Evolutionary conservation across 192 early-diverging fungal genomes (phyloP), one percentile per base, ranked within the genome.

Genomic region (Coemansia sp.): DNA sequence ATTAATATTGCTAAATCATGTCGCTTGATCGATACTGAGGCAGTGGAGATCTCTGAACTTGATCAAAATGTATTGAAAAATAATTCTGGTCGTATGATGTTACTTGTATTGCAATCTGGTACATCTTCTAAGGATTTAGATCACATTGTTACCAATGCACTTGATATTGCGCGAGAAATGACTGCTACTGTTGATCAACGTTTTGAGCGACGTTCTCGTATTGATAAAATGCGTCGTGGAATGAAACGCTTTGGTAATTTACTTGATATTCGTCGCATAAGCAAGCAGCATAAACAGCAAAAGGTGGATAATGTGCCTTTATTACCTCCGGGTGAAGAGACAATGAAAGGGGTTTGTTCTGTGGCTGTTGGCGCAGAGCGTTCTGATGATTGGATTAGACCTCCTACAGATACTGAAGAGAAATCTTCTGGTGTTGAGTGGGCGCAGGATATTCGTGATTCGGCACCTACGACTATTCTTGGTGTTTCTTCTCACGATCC

Each of bases 1-100:
- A 89, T 96, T 63, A 96, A 96, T 64, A 95, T 96, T 81, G 92
- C 88, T 14, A 87, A 90, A 54, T 89, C 93, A 0, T 92, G 89
- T 39, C 83, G 87, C 3, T 75, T 95, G 39, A 75, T 93, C 29
- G 87, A 85, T 5, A 71, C 74, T 2, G 76, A 71, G 7, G 72
- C 57, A 21, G 65, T 79, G 3, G 65, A 78, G 57, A 74, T 67
- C 2, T 66, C 66, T 1, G 54, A 22, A 25, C 67, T 87, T 0
- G 73, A 80, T 5, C 33, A 21, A n/a, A n/a, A 33, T 1, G 30
- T 31, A 36, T 1, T 61, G 25, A 51, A 63, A 54, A 22, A 55
- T 36, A 51, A 54, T 20, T 32, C 51, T 19, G 51, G 60, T 29
- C 61, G 52, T 6, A 79, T 79, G 76, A 23, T 59, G 1, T 52